phyloP scores from a whole-genome alignment of 495 filamentous ascomycete species.

The Xylaria venustula region DNA sequence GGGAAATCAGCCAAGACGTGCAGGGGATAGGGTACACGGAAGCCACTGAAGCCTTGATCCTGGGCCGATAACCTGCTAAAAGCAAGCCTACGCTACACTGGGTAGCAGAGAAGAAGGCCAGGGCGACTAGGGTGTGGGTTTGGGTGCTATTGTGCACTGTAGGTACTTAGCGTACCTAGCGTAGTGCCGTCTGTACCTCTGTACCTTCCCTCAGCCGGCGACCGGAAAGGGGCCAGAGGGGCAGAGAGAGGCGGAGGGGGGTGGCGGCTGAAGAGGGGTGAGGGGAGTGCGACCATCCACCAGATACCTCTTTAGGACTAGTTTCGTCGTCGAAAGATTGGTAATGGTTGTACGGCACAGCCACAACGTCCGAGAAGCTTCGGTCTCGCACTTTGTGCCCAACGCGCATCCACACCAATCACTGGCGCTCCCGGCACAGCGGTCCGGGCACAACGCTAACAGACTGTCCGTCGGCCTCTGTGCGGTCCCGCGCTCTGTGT shows the following conservation, averaged over 20 bases:
- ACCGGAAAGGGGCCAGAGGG: neutral
- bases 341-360: conserved; percentile 15
- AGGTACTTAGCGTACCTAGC: neutral
- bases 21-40: neutral
- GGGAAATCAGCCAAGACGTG: conserved; percentile 1
- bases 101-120: neutral
- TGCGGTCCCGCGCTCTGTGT: too few species aligned
- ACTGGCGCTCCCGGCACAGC: conserved; percentile 13
- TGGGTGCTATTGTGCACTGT: neutral
- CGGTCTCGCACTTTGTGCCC: conserved; percentile 31
- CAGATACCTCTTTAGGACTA: conserved; percentile 20
- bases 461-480: conserved; percentile 3
- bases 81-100: neutral
- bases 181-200: too few species aligned
- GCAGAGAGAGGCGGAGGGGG: too few species aligned
- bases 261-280: neutral
- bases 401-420: conserved; percentile 16
- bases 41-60: conserved; percentile 11
- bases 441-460: conserved; percentile 5
- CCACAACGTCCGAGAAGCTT: conserved; percentile 30
- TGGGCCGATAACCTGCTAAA: conserved; percentile 1
- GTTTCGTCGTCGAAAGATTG: neutral
- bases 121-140: neutral
- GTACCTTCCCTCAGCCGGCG: neutral
- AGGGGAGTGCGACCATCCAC: conserved; percentile 6